Evolutionary conservation across 768 basidiomycete genomes (phyloP).

Genomic region (Collybia mongolica): DNA sequence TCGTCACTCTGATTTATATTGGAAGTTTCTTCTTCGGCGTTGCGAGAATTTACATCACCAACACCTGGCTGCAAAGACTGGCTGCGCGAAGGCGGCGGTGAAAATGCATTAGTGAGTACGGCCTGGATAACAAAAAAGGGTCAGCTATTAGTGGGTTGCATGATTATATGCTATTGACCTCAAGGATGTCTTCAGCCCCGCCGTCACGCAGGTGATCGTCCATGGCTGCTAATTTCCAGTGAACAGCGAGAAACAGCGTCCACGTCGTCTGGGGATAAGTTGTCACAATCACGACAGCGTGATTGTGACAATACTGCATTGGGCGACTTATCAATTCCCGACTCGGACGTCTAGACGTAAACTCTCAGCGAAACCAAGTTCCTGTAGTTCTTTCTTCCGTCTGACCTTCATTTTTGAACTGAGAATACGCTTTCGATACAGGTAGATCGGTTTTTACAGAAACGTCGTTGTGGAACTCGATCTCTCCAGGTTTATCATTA

Average conservation of each 20-base stretch:
- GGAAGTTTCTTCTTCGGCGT: neutral
- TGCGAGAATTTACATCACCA: neutral
- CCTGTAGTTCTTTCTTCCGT: too few relatives aligned
- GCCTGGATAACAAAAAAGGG: conserved; percentile 16
- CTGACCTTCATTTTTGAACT: too few relatives aligned
- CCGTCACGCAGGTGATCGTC: neutral
- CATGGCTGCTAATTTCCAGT: neutral
- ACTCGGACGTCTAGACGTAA: too few relatives aligned
- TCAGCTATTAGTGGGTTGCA: neutral
- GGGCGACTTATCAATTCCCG: too few relatives aligned
- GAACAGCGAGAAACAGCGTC: neutral
- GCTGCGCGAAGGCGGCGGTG: conserved; percentile 26
- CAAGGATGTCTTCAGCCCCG: conserved; percentile 18
- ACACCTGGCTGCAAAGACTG: conserved; percentile 14
- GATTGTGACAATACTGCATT: too few relatives aligned
- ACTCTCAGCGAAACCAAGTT: too few relatives aligned
- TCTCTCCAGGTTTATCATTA: too few relatives aligned
- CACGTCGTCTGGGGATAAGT: too few relatives aligned
- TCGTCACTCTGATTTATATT: neutral
- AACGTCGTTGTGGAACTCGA: too few relatives aligned
- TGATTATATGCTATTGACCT: conserved; percentile 9
- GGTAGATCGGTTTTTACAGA: too few relatives aligned
- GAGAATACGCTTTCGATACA: too few relatives aligned
- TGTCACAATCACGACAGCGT: too few relatives aligned
- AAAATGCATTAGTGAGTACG: conserved; percentile 28